These are phyloP conservation scores for Aaosphaeria arxii DNA, from an alignment of 2,329 filamentous ascomycete genomes.

Conservation along the genomic window DNA sequence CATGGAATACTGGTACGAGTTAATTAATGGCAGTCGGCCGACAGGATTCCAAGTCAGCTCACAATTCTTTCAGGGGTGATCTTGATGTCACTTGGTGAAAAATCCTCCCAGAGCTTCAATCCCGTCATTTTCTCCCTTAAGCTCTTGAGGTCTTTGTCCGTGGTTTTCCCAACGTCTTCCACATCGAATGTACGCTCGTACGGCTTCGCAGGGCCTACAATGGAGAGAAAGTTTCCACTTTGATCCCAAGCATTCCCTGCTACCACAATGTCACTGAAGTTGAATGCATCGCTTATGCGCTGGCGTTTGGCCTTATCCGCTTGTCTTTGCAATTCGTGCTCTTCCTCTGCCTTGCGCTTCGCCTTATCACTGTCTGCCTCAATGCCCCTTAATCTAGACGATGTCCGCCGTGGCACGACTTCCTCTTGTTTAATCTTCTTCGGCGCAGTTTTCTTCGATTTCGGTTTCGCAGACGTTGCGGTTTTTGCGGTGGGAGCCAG, in stretches of 20 bases:
- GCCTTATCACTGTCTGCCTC: conserved; percentile 65
- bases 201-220: conserved; percentile 71
- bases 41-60: conserved; percentile 4
- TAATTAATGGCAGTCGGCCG: not conserved
- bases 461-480: conserved; percentile 45
- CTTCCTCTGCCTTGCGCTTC: conserved; percentile 66
- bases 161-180: conserved; percentile 78
- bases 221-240: conserved; percentile 63
- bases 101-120: conserved; percentile 77
- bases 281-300: conserved; percentile 65
- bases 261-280: conserved; percentile 73
- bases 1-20: conserved; percentile 63
- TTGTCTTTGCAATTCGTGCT: conserved; percentile 56
- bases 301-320: conserved; percentile 60
- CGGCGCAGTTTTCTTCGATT: conserved; percentile 37
- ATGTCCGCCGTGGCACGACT: conserved; percentile 55
- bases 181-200: conserved; percentile 81
- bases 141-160: conserved; percentile 69
- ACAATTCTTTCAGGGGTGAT: conserved; percentile 77
- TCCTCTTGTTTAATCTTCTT: conserved; percentile 60
- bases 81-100: conserved; percentile 81
- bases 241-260: conserved; percentile 74
- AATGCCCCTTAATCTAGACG: conserved; percentile 60
- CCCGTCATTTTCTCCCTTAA: conserved; percentile 74
- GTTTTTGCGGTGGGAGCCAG: conserved; percentile 58